A percentile compares a stretch with the other conserved stretches of the same genome.
Evolutionary conservation across 768 basidiomycete species (phyloP).

Genomic region (Amanita rimosa): DNA sequence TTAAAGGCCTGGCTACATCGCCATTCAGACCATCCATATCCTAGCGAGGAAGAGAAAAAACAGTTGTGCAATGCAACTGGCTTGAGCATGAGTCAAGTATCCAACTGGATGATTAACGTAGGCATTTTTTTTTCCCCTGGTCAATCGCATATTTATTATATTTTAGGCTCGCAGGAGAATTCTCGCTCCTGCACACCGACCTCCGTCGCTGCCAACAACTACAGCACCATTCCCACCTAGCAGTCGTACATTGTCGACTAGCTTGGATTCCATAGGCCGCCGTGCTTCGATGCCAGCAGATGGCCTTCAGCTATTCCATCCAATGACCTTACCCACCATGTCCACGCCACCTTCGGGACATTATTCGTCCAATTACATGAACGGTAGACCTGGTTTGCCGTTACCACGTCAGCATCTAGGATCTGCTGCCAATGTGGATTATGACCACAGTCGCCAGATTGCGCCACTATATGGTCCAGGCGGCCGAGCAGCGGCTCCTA

Average conservation of each 20-base stretch:
- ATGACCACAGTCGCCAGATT: constrained; percentile 25
- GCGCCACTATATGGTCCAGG: constrained; percentile 19
- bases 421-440: constrained; percentile 25
- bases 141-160: constrained; percentile 9
- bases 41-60: constrained; percentile 85
- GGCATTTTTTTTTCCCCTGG: constrained; percentile 8
- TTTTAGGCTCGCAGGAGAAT: constrained; percentile 71
- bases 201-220: constrained; percentile 67
- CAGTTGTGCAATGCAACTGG: constrained; percentile 80
- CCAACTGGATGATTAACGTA: constrained; percentile 91
- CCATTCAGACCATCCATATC: constrained; percentile 84
- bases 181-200: constrained; percentile 71
- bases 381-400: constrained; percentile 32
- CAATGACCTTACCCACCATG: constrained; percentile 64
- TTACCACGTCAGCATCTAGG: constrained; percentile 22
- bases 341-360: constrained; percentile 24
- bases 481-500: constrained; percentile 30
- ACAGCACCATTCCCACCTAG: constrained; percentile 58
- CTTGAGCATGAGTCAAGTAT: constrained; percentile 81
- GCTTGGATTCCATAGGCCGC: constrained; percentile 34
- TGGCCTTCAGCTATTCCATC: constrained; percentile 64
- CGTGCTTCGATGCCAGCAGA: constrained; percentile 64
- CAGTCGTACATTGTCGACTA: constrained; percentile 31
- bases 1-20: constrained; percentile 84
- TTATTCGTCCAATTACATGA: constrained; percentile 30